A percentile compares a stretch with the other conserved stretches of the same genome.
These are phyloP conservation scores for Drosera capensis DNA, from an alignment of 148 eudicot species.

Conservation along the genomic window DNA sequence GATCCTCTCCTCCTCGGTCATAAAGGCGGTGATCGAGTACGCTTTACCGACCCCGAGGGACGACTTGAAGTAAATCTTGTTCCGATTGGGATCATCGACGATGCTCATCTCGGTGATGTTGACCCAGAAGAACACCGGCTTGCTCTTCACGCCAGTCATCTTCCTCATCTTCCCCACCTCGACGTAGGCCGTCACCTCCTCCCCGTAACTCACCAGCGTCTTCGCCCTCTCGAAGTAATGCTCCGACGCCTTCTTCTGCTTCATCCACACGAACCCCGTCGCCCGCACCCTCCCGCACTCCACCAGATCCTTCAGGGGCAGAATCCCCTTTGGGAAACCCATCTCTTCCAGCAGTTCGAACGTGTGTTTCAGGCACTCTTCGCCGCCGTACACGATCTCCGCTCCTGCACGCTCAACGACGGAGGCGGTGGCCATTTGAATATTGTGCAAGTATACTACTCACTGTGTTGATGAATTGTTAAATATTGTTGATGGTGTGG, in stretches of 20 bases:
- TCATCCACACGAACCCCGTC: slow-evolving; percentile 95
- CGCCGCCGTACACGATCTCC: slow-evolving; percentile 53
- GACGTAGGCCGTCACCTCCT: slow-evolving; percentile 59
- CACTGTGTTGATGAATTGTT: too few relatives aligned
- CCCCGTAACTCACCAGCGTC: slow-evolving; percentile 42
- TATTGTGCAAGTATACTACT: not conserved
- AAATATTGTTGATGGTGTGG: too few relatives aligned
- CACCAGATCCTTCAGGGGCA: slow-evolving; percentile 56
- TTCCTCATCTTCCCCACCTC: slow-evolving; percentile 64
- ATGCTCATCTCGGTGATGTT: slow-evolving; percentile 67
- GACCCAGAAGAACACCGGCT: slow-evolving; percentile 64
- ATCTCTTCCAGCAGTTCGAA: slow-evolving; percentile 42
- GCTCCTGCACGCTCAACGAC: slow-evolving; percentile 48
- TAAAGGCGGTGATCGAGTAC: slow-evolving; percentile 51
- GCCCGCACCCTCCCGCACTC: slow-evolving; percentile 69
- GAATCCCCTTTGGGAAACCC: slow-evolving; percentile 68
- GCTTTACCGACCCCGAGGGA: slow-evolving; percentile 55
- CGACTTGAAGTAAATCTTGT: slow-evolving; percentile 54
- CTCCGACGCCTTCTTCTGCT: slow-evolving; percentile 51
- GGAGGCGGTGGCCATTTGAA: not conserved
- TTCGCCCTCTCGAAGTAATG: slow-evolving; percentile 48
- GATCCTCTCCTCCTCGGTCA: slow-evolving; percentile 53
- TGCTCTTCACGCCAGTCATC: slow-evolving; percentile 78
- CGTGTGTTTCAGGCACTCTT: slow-evolving; percentile 47
- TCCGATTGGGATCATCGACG: slow-evolving; percentile 14